Base-by-base conservation (phyloP, 352 stramenopile genomes). In the Thalassiosira hispida region DNA sequence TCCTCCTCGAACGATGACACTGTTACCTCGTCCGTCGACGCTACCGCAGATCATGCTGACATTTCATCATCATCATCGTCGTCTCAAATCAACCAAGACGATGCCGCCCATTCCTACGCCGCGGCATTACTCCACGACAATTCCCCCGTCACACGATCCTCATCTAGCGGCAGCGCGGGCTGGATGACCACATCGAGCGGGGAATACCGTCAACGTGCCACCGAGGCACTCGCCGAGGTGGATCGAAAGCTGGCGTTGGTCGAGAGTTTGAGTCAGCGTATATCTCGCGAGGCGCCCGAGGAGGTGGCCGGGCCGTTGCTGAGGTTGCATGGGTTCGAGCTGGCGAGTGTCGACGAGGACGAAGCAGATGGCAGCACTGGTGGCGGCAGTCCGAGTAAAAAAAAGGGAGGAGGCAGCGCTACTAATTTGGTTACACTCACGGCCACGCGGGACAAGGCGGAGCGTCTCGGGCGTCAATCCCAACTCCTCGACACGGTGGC, bases 181-280 rank as follows among this genome's bases (percentile, higher is more conserved):
- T 76, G 74, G 70, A 75, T 77, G 62, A 69, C n/a, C n/a, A n/a
- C 66, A 22, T 80, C 69, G 5, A 69, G 38, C 6, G 56, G 72
- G 0, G 59, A 77, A 80, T 79, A 78, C 82, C 71, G 88, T 56
- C 66, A 85, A 63, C 76, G 67, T 27, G 88, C 88, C 12, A 84
- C 83, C 27, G 79, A 85, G 25, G 85, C 85, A 16, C 62, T 93
- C 53, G 78, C 75, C 38, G 85, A 93, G 63, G 88, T 93, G 1
- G 81, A 92, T 46, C 81, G 85, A 0, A 92, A 92, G 62, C 63
- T 93, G 16, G 75, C 79, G 1, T 65, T 93, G 42, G 88, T 93
- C 16, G 79, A 89, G 64, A 89, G 81, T 44, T 70, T 93, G 56
- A 77, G 78, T 9, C 83, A 90, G 40, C 67, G 86, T 35, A 72